Base-by-base conservation (phyloP, 306 rosid genomes). In the Coriaria nepalensis region DNA sequence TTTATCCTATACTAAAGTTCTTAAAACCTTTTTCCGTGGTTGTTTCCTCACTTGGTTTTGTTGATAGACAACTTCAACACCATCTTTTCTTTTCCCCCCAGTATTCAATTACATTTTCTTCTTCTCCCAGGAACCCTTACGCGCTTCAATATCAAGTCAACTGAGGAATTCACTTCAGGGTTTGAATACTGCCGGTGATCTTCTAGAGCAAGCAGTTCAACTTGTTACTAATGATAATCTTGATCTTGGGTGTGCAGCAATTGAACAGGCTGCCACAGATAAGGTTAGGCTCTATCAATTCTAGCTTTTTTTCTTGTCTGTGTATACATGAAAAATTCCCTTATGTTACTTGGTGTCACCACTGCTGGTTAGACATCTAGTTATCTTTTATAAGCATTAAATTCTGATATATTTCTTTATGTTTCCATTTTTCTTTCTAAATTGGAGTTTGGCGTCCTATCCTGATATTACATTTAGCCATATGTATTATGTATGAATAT, bases 211-310 rank as follows among this genome's bases (percentile, higher is more conserved):
- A 55, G 93, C 96, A 20, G 98, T 92, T 45, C 98, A 92, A 62
- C 77, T 85, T 69, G 93, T 78, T 47, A 92, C 98, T 52, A 85
- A 92, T 64, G 98, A 92, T 67, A 92, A 92, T 73, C 87, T 92
- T 49, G 98, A 92, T 78, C 96, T 92, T 56, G 96, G 98, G 34
- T 92, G 96, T 78, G 98, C 98, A 8, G 69, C 71, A 55, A 92
- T 92, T 73, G 96, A 92, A 67, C 93, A 92, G 64, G 87, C 96
- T 57, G 98, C 96, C 37, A 92, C 98, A 2, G 93, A 92, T 35
- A 79, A 92, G 98, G 98, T 92, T 60, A 43, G 81, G 52, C 52
- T 52, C 38, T 29, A 60, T 61, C 45, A 56, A 15, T 59, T n/a
- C 13, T 46, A 41, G 6, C 33, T n/a, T 40, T 47, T 40, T 47